phyloP scores from a whole-genome alignment of 306 rosid genomes.

The Lathyrus tuberosus region DNA sequence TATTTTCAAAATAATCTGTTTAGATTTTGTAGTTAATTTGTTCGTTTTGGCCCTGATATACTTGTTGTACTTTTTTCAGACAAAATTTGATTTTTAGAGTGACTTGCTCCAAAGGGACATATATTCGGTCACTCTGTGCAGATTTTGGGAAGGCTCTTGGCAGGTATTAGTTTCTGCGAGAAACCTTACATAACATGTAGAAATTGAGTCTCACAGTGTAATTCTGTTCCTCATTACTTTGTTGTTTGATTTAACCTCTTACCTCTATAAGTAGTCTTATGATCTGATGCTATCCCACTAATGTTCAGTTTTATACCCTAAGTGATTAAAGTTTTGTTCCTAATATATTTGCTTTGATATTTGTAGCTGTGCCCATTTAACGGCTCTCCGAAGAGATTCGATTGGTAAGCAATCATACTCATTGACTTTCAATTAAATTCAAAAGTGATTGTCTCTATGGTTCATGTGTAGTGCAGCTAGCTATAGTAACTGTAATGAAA shows the following conservation, averaged over 20 bases:
- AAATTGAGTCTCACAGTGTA: too few species aligned
- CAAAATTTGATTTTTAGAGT: conserved; percentile 93
- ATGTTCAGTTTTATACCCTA: too few species aligned
- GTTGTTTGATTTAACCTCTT: too few species aligned
- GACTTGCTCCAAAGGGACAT: conserved; percentile 91
- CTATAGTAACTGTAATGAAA: conserved; percentile 18
- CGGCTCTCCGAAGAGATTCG: conserved; percentile 92
- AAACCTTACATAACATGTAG: too few species aligned
- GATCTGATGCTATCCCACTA: too few species aligned
- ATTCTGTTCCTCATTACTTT: too few species aligned
- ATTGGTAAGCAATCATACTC: conserved; percentile 62
- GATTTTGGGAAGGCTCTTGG: conserved; percentile 93
- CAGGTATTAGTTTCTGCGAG: conserved; percentile 54
- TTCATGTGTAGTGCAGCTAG: conserved; percentile 7
- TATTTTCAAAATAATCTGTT: conserved; percentile 12
- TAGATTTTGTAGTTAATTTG: conserved; percentile 15
- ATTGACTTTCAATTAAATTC: conserved; percentile 24
- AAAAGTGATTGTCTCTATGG: conserved; percentile 21
- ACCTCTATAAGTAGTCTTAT: too few species aligned
- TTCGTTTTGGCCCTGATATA: conserved; percentile 19
- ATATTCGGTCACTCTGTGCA: conserved; percentile 88
- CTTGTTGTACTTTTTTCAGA: conserved; percentile 53
- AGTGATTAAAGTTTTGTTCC: neutral
- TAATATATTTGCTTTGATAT: conserved; percentile 29
- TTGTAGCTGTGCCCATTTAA: conserved; percentile 91